phyloP scores from a whole-genome alignment of 139 green algal species.

The Deuterostichococcus epilithicus region DNA sequence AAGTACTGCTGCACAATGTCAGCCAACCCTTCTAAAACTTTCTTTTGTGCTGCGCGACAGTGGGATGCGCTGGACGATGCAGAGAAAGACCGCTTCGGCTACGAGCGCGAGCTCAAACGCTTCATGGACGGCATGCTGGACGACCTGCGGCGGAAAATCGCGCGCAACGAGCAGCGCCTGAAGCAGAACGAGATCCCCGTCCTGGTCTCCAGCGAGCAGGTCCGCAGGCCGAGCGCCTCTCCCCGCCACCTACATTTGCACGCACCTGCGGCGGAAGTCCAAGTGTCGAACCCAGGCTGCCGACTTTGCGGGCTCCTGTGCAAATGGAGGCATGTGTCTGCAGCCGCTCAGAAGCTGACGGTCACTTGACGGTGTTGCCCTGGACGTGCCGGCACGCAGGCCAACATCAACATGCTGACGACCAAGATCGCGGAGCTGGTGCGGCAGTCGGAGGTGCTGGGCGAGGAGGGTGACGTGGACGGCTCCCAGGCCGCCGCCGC shows the following conservation, averaged over 20 bases:
- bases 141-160: slow-evolving; percentile 40
- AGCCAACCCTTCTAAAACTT: too few relatives aligned
- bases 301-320: too few relatives aligned
- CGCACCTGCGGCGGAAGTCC: too few relatives aligned
- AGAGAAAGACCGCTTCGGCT: slow-evolving; percentile 30
- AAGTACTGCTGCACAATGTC: not conserved
- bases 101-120: slow-evolving; percentile 38
- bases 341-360: too few relatives aligned
- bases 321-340: too few relatives aligned
- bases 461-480: slow-evolving; percentile 54
- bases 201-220: slow-evolving; percentile 26
- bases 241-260: too few relatives aligned
- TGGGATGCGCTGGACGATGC: slow-evolving; percentile 39
- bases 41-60: not conserved
- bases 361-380: too few relatives aligned
- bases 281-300: not conserved
- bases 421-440: slow-evolving; percentile 39
- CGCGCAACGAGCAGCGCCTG: slow-evolving; percentile 35
- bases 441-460: slow-evolving; percentile 24
- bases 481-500: slow-evolving; percentile 23
- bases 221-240: too few relatives aligned
- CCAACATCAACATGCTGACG: slow-evolving; percentile 26
- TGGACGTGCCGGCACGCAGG: too few relatives aligned
- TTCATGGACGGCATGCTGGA: slow-evolving; percentile 39
- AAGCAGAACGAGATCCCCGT: slow-evolving; percentile 2